Base-by-base conservation (phyloP, 768 basidiomycete species). In the Paxillus ammoniavirescens region DNA sequence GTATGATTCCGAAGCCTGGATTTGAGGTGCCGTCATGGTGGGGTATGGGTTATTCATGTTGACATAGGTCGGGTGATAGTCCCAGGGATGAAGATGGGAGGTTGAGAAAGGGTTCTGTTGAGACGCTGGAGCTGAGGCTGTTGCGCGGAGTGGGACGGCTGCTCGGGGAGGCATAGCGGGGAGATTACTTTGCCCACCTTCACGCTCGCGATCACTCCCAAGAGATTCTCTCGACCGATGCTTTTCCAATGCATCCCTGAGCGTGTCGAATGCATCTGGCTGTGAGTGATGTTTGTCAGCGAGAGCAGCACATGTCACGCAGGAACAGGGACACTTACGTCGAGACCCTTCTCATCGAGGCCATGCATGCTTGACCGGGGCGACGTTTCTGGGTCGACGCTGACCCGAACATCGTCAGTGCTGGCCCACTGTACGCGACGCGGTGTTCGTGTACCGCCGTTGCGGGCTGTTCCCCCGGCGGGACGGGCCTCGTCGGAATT, bases 401-500 rank as follows among this genome's bases (percentile, higher is more conserved):
- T 43, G 8, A 35, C 15, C 47, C 60, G 57, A 35, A 59, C 55
- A 8, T 65, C 61, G n/a, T 65, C 62, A 23, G 57, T 57, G 47
- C 70, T 68, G 12, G 74, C 67, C 82, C 81, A 82, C 56, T 83
- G 82, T 3, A 83, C 79, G 44, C 76, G 79, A 21, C 77, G 75
- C 2, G 78, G 78, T 2, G 78, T 78, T 56, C 76, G 76, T n/a
- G 64, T 63, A 5, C 76, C 78, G 14, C 50, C 50, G 3, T 61
- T 49, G 5, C 61, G 43, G 8, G 60, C 57, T 2, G 52, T 59
- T 23, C 55, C 63, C 13, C 58, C 61, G 4, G 65, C 61, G 18
- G 50, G 55, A 31, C 58, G 55, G 17, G 61, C 46, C 9, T 54
- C 54, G 13, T 56, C 48, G 17, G 47, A 31, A 53, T 55, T 23